A percentile compares a stretch with the other conserved stretches of the same genome.
Evolutionary conservation across 2,329 filamentous ascomycete species (phyloP).

Genomic region (Gaeumannomyces tritici): DNA sequence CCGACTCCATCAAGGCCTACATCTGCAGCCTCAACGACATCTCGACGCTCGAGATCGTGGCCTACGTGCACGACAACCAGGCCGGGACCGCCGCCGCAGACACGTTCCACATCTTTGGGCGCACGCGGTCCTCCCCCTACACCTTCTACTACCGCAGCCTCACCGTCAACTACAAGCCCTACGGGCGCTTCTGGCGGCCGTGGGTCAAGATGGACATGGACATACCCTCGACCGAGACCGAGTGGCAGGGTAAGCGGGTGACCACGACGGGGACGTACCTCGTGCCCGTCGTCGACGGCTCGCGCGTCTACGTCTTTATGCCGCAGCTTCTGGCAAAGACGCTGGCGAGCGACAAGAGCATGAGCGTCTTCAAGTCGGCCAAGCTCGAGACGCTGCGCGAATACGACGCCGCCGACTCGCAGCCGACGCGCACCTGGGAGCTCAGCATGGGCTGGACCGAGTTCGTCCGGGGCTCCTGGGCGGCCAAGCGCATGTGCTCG

Average conservation of each 20-base stretch:
- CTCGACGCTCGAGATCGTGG: constrained; percentile 1
- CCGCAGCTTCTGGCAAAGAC: background rate
- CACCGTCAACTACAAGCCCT: constrained; percentile 8
- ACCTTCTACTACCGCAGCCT: constrained; percentile 2
- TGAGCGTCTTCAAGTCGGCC: no score
- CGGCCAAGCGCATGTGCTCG: background rate
- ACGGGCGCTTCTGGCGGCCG: constrained; percentile 7
- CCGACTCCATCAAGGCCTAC: constrained; percentile 7
- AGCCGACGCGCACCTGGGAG: background rate
- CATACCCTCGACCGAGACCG: constrained; percentile 5
- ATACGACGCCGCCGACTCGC: background rate
- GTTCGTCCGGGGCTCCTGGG: background rate
- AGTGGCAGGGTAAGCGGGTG: no score
- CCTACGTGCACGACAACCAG: background rate
- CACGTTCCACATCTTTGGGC: constrained; percentile 13
- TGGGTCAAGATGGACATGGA: constrained; percentile 15
- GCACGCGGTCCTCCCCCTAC: background rate
- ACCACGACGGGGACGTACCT: no score
- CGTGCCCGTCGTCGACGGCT: no score
- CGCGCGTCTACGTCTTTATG: constrained; percentile 4
- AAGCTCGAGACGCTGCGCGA: background rate
- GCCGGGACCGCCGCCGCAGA: background rate
- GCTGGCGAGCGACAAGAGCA: background rate
- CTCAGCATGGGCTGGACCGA: background rate
- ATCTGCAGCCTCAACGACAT: background rate